Evolutionary conservation across 768 basidiomycete genomes (phyloP).

Genomic region (Pulveroboletus frians): DNA sequence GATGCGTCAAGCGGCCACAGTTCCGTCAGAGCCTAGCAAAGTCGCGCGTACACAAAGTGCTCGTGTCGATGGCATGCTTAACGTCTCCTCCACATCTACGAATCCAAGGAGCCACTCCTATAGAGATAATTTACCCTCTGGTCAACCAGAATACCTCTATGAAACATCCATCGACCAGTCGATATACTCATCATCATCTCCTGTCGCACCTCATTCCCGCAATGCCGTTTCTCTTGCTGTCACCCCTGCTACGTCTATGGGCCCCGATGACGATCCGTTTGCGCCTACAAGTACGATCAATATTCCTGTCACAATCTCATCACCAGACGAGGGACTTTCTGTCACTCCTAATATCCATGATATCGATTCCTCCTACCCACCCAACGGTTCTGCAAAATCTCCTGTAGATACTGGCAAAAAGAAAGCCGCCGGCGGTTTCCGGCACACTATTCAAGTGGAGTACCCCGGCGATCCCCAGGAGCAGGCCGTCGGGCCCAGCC

Average conservation of each 20-base stretch:
- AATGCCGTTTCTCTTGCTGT: constrained; percentile 39
- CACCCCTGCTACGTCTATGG: constrained; percentile 39
- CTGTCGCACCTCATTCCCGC: constrained; percentile 34
- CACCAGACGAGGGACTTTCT: constrained; percentile 22
- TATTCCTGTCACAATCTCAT: constrained; percentile 27
- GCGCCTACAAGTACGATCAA: constrained; percentile 37
- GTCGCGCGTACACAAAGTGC: constrained; percentile 51
- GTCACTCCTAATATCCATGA: constrained; percentile 17
- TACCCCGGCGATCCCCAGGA: constrained; percentile 59
- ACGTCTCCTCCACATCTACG: constrained; percentile 29
- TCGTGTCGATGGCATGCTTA: constrained; percentile 43
- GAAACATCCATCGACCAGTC: constrained; percentile 65
- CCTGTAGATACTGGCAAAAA: constrained; percentile 43
- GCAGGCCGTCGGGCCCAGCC: constrained; percentile 13
- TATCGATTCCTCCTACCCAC: constrained; percentile 14
- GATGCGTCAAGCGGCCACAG: constrained; percentile 54
- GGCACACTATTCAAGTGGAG: constrained; percentile 97
- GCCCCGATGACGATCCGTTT: constrained; percentile 68
- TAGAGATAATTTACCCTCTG: constrained; percentile 41
- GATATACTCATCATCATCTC: constrained; percentile 35
- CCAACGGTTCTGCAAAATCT: constrained; percentile 28
- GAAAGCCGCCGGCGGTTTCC: constrained; percentile 44
- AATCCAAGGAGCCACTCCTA: constrained; percentile 40
- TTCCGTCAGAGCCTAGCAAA: constrained; percentile 25
- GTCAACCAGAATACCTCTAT: constrained; percentile 66